Evolutionary conservation across 306 rosid species (phyloP).

Genomic region (Sindora glabra): DNA sequence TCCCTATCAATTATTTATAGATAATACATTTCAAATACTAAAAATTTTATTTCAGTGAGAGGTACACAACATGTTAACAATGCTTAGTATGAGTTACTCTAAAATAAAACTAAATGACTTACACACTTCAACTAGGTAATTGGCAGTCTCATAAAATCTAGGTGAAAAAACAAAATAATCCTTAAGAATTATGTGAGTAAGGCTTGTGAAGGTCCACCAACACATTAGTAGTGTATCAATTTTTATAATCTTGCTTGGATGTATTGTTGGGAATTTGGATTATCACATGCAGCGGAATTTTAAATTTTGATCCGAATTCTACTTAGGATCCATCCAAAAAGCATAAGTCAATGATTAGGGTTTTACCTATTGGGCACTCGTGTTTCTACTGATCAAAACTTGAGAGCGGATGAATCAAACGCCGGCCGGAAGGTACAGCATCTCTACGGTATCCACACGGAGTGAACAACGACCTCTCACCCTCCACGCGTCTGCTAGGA

Average conservation of each 20-base stretch:
- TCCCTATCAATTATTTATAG: conserved; percentile 46
- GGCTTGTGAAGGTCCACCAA: conserved; percentile 97
- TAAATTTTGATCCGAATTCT: too few relatives aligned
- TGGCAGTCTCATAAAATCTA: conserved; percentile 59
- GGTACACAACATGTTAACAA: background rate
- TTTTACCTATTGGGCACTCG: too few relatives aligned
- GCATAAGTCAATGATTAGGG: too few relatives aligned
- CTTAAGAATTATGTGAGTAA: conserved; percentile 67
- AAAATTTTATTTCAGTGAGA: background rate
- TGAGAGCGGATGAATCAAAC: too few relatives aligned
- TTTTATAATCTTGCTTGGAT: conserved; percentile 40
- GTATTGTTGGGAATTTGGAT: too few relatives aligned
- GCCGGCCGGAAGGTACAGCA: too few relatives aligned
- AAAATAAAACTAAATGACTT: conserved; percentile 23
- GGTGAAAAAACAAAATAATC: conserved; percentile 82
- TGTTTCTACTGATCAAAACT: too few relatives aligned
- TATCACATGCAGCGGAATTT: too few relatives aligned
- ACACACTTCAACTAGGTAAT: conserved; percentile 85
- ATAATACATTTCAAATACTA: background rate
- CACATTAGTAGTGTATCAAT: conserved; percentile 75
- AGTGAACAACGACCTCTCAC: too few relatives aligned
- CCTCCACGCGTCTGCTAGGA: too few relatives aligned
- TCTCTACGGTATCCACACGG: too few relatives aligned
- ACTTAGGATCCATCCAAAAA: too few relatives aligned
- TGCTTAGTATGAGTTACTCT: background rate